A percentile compares a stretch with the other conserved stretches of the same genome.
Evolutionary conservation across 73 alveolate species (phyloP).

Genomic region (Uronychia setigera): DNA sequence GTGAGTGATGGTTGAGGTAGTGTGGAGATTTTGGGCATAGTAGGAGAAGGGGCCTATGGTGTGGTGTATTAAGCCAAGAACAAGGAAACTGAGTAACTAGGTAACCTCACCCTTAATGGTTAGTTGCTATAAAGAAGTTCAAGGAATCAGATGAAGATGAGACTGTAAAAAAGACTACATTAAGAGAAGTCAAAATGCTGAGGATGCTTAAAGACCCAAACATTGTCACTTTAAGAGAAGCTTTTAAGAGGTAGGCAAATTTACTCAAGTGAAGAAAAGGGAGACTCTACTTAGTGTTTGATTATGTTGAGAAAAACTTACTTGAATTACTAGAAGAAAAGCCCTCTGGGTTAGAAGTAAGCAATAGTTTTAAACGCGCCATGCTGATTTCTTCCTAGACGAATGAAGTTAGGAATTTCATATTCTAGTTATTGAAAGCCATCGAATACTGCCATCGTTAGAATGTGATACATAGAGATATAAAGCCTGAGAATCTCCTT

Average conservation of each 20-base stretch:
- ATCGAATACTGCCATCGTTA: constrained; percentile 64
- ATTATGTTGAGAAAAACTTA: constrained; percentile 70
- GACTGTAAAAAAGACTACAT: constrained; percentile 66
- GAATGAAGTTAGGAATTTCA: constrained; percentile 57
- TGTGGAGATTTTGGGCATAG: constrained; percentile 67
- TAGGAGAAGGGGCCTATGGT: constrained; percentile 88
- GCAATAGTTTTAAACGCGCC: constrained; percentile 16
- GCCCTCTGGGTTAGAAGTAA: constrained; percentile 72
- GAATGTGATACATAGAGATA: constrained; percentile 75
- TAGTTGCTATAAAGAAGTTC: constrained; percentile 85
- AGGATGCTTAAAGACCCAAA: constrained; percentile 78
- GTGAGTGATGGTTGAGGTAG: constrained; percentile 4
- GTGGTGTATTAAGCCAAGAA: constrained; percentile 73
- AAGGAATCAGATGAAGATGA: constrained; percentile 86
- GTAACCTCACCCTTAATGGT: not conserved
- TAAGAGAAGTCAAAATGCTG: constrained; percentile 83
- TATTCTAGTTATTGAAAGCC: constrained; percentile 68
- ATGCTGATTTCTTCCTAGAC: constrained; percentile 4
- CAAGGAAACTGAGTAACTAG: constrained; percentile 69
- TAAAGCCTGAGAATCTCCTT: constrained; percentile 78
- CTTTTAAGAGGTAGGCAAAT: constrained; percentile 54
- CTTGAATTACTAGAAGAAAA: constrained; percentile 73
- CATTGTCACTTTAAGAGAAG: constrained; percentile 91
- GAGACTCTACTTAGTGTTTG: constrained; percentile 75
- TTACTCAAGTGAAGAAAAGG: constrained; percentile 56